Evolutionary conservation across 768 basidiomycete species (phyloP), one percentile per base, ranked within the genome.

Genomic region (Trichaptum fuscoviolaceum): DNA sequence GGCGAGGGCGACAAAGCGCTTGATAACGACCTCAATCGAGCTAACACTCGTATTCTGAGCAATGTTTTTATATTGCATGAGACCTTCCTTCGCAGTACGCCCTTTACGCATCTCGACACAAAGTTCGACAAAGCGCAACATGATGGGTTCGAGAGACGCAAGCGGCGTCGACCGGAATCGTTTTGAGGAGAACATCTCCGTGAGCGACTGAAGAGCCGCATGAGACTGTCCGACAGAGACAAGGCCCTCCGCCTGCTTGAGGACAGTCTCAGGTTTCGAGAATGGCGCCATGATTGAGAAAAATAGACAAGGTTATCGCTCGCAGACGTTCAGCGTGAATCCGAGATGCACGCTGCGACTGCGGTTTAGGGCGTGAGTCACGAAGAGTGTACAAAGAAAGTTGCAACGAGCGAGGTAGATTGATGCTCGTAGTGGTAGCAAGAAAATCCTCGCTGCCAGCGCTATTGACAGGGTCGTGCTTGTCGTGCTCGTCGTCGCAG

Each of bases 11-110:
- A 99, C 84, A 74, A 99, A 96, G 59, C 85, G 83, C 69, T 88
- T 91, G 73, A 99, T 90, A 73, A 98, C 95, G 61, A 85, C 82
- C 76, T 99, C 96, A 75, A 99, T 96, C 68, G 91, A 93, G 62
- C 85, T 86, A 57, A 98, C 94, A 75, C 87, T 93, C 24, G 90
- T 88, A 71, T 96, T 95, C 74, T 99, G 96, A 0, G 95, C 95
- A 71, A 97, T 95, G 76, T 98, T 98, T 81, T 97, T 98, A 86
- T 93, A 97, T 74, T 94, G 91, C 88, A 96, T 93, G 62, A 99
- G 86, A 25, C 94, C 96, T 74, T 96, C 95, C 77, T 96, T 95
- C 25, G 95, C 96, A 27, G 92, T 90, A 27, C 94, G 85, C 0
- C 95, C 95, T 77, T 96, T 95, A 70, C 94, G 87, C 85, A 97